A percentile compares a stretch with the other conserved stretches of the same genome.
Evolutionary conservation across 768 basidiomycete species (phyloP).

Genomic region (Mycena galopus): DNA sequence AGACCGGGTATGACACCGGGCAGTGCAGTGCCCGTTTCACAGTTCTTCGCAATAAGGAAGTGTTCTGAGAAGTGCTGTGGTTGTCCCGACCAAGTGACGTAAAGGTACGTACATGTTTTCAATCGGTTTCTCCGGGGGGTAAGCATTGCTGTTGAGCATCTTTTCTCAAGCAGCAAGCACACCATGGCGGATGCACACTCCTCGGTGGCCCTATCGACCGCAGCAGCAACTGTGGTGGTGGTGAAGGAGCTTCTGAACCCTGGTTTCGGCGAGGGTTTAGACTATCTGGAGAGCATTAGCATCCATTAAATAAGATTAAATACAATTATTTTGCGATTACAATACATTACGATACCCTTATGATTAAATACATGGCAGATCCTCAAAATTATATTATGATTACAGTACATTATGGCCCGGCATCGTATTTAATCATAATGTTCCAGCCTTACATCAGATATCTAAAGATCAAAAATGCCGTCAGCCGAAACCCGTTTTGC

Average conservation of each 20-base stretch:
- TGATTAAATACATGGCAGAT: too few species aligned
- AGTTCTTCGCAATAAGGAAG: slow-evolving; percentile 10
- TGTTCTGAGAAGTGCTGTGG: neutral
- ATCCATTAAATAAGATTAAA: slow-evolving; percentile 25
- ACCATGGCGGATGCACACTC: slow-evolving; percentile 28
- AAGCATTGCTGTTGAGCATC: slow-evolving; percentile 35
- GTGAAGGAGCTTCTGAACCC: slow-evolving; percentile 32
- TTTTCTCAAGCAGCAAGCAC: slow-evolving; percentile 34
- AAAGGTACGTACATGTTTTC: too few species aligned
- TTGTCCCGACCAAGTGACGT: too few species aligned
- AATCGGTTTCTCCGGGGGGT: slow-evolving; percentile 37
- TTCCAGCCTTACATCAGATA: too few species aligned
- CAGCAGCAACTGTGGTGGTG: slow-evolving; percentile 25
- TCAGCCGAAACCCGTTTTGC: too few species aligned
- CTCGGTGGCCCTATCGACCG: slow-evolving; percentile 31
- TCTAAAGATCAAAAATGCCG: too few species aligned
- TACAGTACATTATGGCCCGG: too few species aligned
- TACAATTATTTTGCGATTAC: neutral
- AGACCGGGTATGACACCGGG: neutral
- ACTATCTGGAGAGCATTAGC: slow-evolving; percentile 30
- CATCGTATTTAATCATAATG: too few species aligned
- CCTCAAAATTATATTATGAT: too few species aligned
- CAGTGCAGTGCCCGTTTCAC: neutral
- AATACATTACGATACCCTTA: too few species aligned
- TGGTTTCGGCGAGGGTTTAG: slow-evolving; percentile 27